Evolutionary conservation across 768 basidiomycete genomes (phyloP), one percentile per base, ranked within the genome.

Genomic region (Mrakia hoshinonis): DNA sequence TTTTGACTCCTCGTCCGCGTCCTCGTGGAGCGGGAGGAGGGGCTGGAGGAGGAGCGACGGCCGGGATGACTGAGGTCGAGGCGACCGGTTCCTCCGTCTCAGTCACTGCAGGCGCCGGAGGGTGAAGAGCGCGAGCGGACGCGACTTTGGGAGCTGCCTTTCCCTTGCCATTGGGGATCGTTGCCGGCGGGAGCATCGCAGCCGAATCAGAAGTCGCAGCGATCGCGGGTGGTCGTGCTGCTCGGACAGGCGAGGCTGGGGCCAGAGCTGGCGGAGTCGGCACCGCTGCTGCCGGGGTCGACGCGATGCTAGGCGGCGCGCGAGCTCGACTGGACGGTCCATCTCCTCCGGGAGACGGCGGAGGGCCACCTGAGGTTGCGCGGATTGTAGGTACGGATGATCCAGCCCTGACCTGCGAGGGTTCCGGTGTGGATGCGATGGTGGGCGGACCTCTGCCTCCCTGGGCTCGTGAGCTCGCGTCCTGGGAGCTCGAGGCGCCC

Each of bases 191-290:
- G 18, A 31, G 58, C 31, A 36, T 31, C 34, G 31, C 36, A 31
- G n/a, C 36, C 31, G 31, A 34, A 36, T 13, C 22, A 7, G 58
- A 61, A 0, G 58, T 18, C 9, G 58, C 36, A 39, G 34, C 58
- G 58, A 61, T 15, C 15, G 62, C 13, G 6, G 62, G 62, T n/a
- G 29, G 38, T 64, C 62, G 10, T 5, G 6, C 38, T 34, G 36
- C 49, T n/a, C n/a, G n/a, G n/a, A n/a, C n/a, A n/a, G n/a, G n/a
- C 15, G 65, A 18, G 43, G 39, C 62, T 47, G 62, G 62, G 24
- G 46, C n/a, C 13, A 24, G n/a, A 11, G 61, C 20, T n/a, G 36
- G 22, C 31, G 36, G n/a, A 29, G 51, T 1, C 20, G 49, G 13
- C 18, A 49, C 15, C 20, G 31, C 22, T 18, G 36, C 9, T 64